phyloP scores from a whole-genome alignment of 352 stramenopile species.

The Pythium pyrilobum region DNA sequence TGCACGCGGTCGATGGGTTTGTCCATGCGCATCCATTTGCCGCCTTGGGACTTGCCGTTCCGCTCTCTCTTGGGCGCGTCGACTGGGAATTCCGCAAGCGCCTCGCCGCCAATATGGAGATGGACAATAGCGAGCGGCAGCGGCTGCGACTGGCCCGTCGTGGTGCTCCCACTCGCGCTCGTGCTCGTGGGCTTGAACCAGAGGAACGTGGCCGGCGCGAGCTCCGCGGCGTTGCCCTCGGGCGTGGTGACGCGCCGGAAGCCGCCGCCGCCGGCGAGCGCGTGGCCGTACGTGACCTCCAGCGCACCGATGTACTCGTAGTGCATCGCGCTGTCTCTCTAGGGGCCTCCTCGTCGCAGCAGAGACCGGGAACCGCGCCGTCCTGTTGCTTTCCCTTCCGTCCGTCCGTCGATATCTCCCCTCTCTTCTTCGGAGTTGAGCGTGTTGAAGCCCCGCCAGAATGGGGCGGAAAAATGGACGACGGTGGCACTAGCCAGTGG shows the following conservation, averaged over 20 bases:
- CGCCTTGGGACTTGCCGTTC: neutral
- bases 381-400: neutral
- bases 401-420: neutral
- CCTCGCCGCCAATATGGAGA: constrained; percentile 36
- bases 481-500: constrained; percentile 2
- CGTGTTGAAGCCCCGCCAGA: constrained; percentile 11
- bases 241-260: constrained; percentile 82
- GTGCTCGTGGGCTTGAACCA: constrained; percentile 65
- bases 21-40: constrained; percentile 56
- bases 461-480: constrained; percentile 4
- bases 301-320: constrained; percentile 64
- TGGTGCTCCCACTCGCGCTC: no score
- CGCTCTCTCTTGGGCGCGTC: constrained; percentile 11
- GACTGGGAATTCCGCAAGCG: constrained; percentile 8
- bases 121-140: constrained; percentile 40
- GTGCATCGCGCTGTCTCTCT: constrained; percentile 34
- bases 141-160: neutral
- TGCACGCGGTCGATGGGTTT: constrained; percentile 64
- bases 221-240: constrained; percentile 67
- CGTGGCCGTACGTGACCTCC: constrained; percentile 85
- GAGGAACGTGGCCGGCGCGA: constrained; percentile 77
- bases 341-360: neutral
- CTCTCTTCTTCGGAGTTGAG: neutral
- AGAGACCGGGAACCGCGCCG: neutral
- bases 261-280: constrained; percentile 64